A percentile compares a stretch with the other conserved stretches of the same genome.
Evolutionary conservation across 441 rosid species (phyloP).

Genomic region (Aquilaria agallochum): DNA sequence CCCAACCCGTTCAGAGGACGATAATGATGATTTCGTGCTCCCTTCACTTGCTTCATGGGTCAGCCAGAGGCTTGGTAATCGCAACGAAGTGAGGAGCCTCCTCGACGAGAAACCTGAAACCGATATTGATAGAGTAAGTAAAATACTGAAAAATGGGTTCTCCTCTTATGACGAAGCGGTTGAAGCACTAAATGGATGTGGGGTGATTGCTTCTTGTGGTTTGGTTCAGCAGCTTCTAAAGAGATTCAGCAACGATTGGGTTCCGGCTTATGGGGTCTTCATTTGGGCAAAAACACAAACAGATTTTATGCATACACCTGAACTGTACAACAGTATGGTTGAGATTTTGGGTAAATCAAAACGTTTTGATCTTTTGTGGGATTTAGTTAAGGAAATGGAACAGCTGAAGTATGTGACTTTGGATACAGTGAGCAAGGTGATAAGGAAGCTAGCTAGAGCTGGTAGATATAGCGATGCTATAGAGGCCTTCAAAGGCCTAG

Average conservation of each 20-base stretch:
- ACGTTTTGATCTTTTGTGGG: slow-evolving; percentile 58
- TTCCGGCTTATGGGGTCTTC: slow-evolving; percentile 56
- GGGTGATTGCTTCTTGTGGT: slow-evolving; percentile 30
- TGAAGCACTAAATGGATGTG: slow-evolving; percentile 30
- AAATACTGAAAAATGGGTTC: slow-evolving; percentile 37
- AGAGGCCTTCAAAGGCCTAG: slow-evolving; percentile 53
- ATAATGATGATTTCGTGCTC: slow-evolving; percentile 60
- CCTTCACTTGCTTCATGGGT: slow-evolving; percentile 68
- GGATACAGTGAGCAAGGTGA: slow-evolving; percentile 53
- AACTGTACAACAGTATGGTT: slow-evolving; percentile 53
- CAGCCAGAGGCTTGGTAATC: slow-evolving; percentile 18
- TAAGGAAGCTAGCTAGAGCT: slow-evolving; percentile 63
- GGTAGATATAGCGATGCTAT: slow-evolving; percentile 52
- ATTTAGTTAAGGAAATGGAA: slow-evolving; percentile 51
- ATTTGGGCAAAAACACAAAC: slow-evolving; percentile 72
- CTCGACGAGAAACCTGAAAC: slow-evolving; percentile 18
- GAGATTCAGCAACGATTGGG: slow-evolving; percentile 59
- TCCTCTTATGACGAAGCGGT: slow-evolving; percentile 34
- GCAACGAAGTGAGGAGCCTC: slow-evolving; percentile 9
- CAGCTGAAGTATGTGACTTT: slow-evolving; percentile 36
- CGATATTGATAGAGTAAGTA: slow-evolving; percentile 43
- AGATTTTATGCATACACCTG: slow-evolving; percentile 49
- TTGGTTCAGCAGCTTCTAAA: slow-evolving; percentile 50
- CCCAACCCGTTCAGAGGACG: slow-evolving; percentile 19
- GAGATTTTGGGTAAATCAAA: slow-evolving; percentile 57